These are phyloP conservation scores for Globisporangium iwayamae DNA, from an alignment of 352 stramenopile species.

Conservation along the genomic window DNA sequence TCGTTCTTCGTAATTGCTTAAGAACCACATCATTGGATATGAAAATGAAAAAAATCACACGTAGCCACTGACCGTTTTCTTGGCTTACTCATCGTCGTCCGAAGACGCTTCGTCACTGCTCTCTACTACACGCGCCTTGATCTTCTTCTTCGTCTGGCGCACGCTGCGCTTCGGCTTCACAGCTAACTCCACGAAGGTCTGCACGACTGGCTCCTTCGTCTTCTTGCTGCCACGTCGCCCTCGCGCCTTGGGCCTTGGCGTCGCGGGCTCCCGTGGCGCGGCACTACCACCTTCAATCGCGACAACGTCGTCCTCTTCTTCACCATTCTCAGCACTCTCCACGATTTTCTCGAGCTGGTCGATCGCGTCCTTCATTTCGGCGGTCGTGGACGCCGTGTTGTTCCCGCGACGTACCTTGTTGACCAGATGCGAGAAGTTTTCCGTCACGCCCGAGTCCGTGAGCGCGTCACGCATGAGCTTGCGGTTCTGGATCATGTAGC, in stretches of 20 bases:
- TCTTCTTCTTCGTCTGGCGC: constrained; percentile 14
- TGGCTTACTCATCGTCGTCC: constrained; percentile 10
- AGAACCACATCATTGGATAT: not conserved
- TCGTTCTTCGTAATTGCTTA: constrained; percentile 2
- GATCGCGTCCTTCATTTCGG: constrained; percentile 73
- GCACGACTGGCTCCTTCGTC: constrained; percentile 28
- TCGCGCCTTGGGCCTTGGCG: constrained; percentile 30
- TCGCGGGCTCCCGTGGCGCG: constrained; percentile 20
- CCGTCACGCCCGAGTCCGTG: constrained; percentile 88
- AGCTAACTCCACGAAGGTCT: constrained; percentile 24
- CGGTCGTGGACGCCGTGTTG: constrained; percentile 29
- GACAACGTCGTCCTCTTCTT: constrained; percentile 37
- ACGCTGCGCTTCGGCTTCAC: constrained; percentile 20
- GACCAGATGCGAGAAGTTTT: constrained; percentile 89
- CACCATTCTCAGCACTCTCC: constrained; percentile 39
- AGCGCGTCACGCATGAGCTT: constrained; percentile 92
- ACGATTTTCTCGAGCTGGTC: constrained; percentile 70
- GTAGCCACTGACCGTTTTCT: not conserved
- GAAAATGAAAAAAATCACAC: constrained; percentile 6
- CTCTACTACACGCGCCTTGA: constrained; percentile 11
- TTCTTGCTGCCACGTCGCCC: constrained; percentile 27
- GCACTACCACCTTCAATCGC: not conserved
- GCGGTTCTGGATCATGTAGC: constrained; percentile 87
- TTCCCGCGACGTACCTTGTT: constrained; percentile 43
- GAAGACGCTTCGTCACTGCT: constrained; percentile 7